These are phyloP conservation scores for Sphagnum magellanicum DNA, from an alignment of 228 moss, liverwort and hornwort genomes.

Conservation along the genomic window DNA sequence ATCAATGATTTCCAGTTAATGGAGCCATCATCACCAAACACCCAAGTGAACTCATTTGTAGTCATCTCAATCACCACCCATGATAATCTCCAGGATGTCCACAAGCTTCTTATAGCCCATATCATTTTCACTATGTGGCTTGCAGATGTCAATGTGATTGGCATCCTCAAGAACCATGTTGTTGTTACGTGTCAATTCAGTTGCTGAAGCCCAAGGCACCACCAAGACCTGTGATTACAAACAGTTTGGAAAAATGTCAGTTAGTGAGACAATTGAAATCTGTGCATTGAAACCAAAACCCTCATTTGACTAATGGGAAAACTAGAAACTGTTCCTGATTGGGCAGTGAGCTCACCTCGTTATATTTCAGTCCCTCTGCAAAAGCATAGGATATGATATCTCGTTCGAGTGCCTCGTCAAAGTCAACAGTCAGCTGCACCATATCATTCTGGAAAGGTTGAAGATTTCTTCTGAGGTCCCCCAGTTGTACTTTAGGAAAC, in stretches of 20 bases:
- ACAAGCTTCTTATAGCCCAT: too few species aligned
- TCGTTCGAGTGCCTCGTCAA: too few species aligned
- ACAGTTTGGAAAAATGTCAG: neutral
- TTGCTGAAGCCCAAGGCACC: neutral
- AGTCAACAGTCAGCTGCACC: too few species aligned
- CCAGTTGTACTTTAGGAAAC: too few species aligned
- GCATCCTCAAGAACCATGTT: neutral
- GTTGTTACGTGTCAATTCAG: neutral
- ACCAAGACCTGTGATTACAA: neutral
- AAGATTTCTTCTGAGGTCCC: too few species aligned
- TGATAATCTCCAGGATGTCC: too few species aligned
- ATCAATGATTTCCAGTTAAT: too few species aligned
- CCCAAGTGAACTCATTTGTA: too few species aligned
- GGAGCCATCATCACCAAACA: too few species aligned
- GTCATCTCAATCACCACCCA: too few species aligned
- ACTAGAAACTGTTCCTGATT: neutral
- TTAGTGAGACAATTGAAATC: neutral
- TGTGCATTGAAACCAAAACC: neutral
- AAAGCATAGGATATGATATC: neutral
- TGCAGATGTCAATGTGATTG: neutral
- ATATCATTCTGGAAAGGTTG: too few species aligned
- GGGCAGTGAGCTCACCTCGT: neutral
- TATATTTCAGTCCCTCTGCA: neutral
- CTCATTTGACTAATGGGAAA: too few species aligned
- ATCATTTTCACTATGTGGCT: neutral